Conservation (phyloP, 2,329 filamentous ascomycete species). For the Stemphylium vesicarium region DNA sequence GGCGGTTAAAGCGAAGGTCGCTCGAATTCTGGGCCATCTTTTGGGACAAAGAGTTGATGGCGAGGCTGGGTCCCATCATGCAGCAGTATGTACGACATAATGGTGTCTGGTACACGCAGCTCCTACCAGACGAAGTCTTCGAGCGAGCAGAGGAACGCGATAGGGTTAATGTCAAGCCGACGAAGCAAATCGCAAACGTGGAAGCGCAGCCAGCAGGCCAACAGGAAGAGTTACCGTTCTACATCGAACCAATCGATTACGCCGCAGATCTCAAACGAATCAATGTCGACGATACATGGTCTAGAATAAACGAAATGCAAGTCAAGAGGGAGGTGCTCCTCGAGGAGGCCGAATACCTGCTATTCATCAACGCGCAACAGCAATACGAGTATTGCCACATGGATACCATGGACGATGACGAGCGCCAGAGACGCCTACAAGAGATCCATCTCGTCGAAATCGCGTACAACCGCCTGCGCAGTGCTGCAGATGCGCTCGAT, state of each 20-base stretch:
- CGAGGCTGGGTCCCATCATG: slow-evolving; percentile 27
- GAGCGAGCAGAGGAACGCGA: slow-evolving; percentile 22
- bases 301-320: slow-evolving; percentile 21
- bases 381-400: slow-evolving; percentile 31
- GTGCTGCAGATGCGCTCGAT: slow-evolving; percentile 24
- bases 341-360: slow-evolving; percentile 30
- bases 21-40: slow-evolving; percentile 36
- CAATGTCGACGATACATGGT: slow-evolving; percentile 14
- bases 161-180: neutral
- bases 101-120: slow-evolving; percentile 30
- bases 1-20: slow-evolving; percentile 22
- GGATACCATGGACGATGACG: slow-evolving; percentile 16
- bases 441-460: slow-evolving; percentile 31
- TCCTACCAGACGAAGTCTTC: slow-evolving; percentile 24
- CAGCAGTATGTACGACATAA: slow-evolving; percentile 39
- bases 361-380: slow-evolving; percentile 24
- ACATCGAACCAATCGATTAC: slow-evolving; percentile 29
- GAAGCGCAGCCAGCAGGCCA: slow-evolving; percentile 2
- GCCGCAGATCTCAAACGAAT: slow-evolving; percentile 25
- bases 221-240: slow-evolving; percentile 17
- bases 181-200: neutral
- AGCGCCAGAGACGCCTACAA: slow-evolving; percentile 20
- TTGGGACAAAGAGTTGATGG: slow-evolving; percentile 34
- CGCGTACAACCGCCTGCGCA: slow-evolving; percentile 24
- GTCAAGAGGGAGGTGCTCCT: slow-evolving; percentile 21